Evolutionary conservation across 495 filamentous ascomycete genomes (phyloP), one percentile per base, ranked within the genome.

Genomic region (Hapsidospora chrysogenum): DNA sequence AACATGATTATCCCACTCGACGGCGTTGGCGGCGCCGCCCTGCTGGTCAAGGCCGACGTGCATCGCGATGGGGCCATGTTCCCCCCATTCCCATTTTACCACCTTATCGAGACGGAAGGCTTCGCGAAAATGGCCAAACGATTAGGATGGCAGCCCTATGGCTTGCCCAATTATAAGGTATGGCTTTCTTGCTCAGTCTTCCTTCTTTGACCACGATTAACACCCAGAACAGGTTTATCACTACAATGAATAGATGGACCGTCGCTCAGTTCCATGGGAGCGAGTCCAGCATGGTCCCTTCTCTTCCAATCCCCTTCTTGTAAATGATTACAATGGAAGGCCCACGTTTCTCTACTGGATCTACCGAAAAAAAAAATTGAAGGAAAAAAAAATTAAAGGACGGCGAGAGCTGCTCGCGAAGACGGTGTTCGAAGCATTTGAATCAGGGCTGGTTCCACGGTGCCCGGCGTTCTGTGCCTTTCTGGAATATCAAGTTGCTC

Each of bases 61-160:
- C 89, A 97, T 48, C 72, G 89, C 10, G 92, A 97, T 52, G 89
- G 89, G 3, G 89, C 92, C 37, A 97, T 97, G 89, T 97, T 97
- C 54, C 89, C 89, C 13, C 70, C 89, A 0, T 97, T 97, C 53
- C 57, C 87, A 3, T 97, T 97, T 51, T 97, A 92, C 49, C 81
- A 96, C 56, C 57, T 97, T 18, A 87, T 97, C 42, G 89, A 97
- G 61, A 96, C 92, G 4, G 89, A 97, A 51, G 89, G 89, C 0
- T 97, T 97, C 48, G 87, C 92, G 10, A 94, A 86, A 58, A 97
- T 97, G 89, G 87, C 85, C 14, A 74, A 64, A 45, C 65, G 89
- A 38, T 54, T 97, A 48, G 85, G 85, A 14, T 94, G 86, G 73
- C 61, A 73, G 36, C 69, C 80, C 30, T 80, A 68, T 48, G 89